Evolutionary conservation across 495 filamentous ascomycete species (phyloP).

Genomic region (Choiromyces venosus): DNA sequence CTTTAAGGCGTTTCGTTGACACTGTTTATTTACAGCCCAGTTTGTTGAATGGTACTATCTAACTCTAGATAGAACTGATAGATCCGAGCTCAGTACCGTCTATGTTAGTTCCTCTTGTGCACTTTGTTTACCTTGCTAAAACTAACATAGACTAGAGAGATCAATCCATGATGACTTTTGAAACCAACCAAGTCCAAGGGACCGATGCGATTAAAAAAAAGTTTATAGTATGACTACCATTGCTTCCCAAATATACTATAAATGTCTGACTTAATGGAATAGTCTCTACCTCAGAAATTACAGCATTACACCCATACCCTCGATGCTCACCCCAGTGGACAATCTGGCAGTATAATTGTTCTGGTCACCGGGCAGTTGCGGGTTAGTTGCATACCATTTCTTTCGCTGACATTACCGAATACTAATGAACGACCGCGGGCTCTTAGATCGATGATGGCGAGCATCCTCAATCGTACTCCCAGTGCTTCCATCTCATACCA

Average conservation of each 20-base stretch:
- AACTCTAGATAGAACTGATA: constrained; percentile 67
- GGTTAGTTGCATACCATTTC: constrained; percentile 50
- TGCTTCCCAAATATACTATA: neutral
- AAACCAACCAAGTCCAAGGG: constrained; percentile 59
- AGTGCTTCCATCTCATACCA: constrained; percentile 74
- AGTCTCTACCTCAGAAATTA: constrained; percentile 72
- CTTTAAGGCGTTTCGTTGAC: constrained; percentile 1
- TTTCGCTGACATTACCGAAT: neutral
- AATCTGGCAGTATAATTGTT: constrained; percentile 64
- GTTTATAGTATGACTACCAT: constrained; percentile 54
- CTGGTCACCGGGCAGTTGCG: constrained; percentile 76
- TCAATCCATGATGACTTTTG: constrained; percentile 89
- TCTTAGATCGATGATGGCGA: constrained; percentile 72
- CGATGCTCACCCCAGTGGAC: constrained; percentile 67
- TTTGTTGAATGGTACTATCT: constrained; percentile 88
- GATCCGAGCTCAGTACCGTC: constrained; percentile 54
- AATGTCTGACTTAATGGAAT: neutral
- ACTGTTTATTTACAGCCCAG: constrained; percentile 52
- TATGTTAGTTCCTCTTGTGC: constrained; percentile 57
- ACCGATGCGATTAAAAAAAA: constrained; percentile 63
- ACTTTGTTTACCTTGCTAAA: neutral
- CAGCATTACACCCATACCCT: constrained; percentile 61
- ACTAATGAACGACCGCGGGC: neutral
- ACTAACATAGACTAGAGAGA: constrained; percentile 55
- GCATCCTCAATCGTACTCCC: constrained; percentile 75